Base-by-base conservation (phyloP, 1,284 basidiomycete genomes). In the Mycosarcoma maydis region DNA sequence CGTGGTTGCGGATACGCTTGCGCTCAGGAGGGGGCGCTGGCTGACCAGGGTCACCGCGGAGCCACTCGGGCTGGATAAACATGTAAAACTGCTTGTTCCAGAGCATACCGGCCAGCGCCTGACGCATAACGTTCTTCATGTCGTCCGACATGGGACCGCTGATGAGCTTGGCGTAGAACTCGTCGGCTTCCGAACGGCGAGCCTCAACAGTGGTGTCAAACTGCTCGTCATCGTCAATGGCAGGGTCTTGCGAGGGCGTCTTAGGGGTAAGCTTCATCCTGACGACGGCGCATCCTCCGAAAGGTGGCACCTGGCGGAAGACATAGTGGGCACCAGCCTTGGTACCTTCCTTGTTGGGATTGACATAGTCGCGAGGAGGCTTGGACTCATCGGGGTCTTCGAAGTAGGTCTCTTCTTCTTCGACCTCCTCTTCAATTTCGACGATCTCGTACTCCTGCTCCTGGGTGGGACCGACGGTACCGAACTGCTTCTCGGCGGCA, bases 81-180 rank as follows among this genome's bases (percentile, higher is more conserved):
- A 91, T 87, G 84, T 98, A 98, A 83, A 89, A 93, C 78, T 98
- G 95, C 85, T 98, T 98, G 51, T 92, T 94, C 85, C 95, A 98
- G 50, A 98, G 84, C 95, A 98, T 98, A n/a, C 95, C 95, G 20
- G 89, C 89, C 32, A 98, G 84, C n/a, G 94, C 95, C 83, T 98
- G 95, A 59, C 95, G 87, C 92, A 94, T 96, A 78, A 98, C 91
- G 83, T 94, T 94, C 82, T 89, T 89, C 80, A 98, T 85, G 83
- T 98, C 95, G 62, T 96, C 93, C 69, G 87, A 91, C 78, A 95
- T 89, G 11, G 90, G 88, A 4, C 71, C 73, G 34, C 56, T 60
- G 45, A 89, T 88, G 55, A 98, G 86, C 14, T 88, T 86, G 47
- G 87, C 85, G 83, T 97, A 98, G 82, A 98, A 98, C 83, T 98